These are phyloP conservation scores for Talaromyces sp. DNA, from an alignment of 2,329 filamentous ascomycete genomes.

Conservation along the genomic window DNA sequence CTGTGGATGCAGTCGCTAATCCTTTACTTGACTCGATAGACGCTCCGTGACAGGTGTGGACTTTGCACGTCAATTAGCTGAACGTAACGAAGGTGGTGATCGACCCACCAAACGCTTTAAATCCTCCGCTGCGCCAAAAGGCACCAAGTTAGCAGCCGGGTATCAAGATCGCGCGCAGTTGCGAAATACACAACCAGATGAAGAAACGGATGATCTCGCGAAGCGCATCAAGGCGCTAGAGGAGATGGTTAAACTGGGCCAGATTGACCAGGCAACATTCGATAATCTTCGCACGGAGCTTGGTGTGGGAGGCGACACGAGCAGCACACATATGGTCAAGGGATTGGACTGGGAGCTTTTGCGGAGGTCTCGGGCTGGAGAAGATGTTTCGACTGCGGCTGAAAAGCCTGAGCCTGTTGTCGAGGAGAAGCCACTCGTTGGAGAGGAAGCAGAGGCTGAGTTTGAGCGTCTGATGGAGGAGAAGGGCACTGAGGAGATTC, in stretches of 20 bases:
- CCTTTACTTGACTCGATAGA: slow-evolving; percentile 42
- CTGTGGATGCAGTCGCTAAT: background rate
- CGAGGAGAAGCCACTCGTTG: slow-evolving; percentile 32
- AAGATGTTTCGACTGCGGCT: slow-evolving; percentile 54
- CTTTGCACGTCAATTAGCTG: slow-evolving; percentile 82
- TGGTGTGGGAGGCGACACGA: slow-evolving; percentile 73
- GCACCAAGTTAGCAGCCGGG: slow-evolving; percentile 74
- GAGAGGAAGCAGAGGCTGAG: slow-evolving; percentile 65
- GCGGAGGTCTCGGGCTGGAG: slow-evolving; percentile 47
- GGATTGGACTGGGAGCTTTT: slow-evolving; percentile 82
- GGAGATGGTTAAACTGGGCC: slow-evolving; percentile 76
- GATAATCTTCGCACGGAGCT: slow-evolving; percentile 75
- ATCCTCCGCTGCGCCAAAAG: slow-evolving; percentile 75
- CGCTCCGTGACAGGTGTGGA: slow-evolving; percentile 69
- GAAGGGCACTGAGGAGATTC: slow-evolving; percentile 36
- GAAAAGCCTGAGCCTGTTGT: slow-evolving; percentile 34
- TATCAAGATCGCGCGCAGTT: slow-evolving; percentile 80
- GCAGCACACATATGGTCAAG: slow-evolving; percentile 85
- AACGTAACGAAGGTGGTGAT: slow-evolving; percentile 59
- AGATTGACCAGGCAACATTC: slow-evolving; percentile 80
- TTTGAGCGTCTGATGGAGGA: slow-evolving; percentile 48
- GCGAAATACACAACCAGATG: slow-evolving; percentile 59
- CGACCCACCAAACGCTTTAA: slow-evolving; percentile 73
- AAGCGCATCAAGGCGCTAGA: slow-evolving; percentile 76
- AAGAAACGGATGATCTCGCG: slow-evolving; percentile 59